Evolutionary conservation across 108 stramenopile species (phyloP).

Genomic region (Bacterosira constricta): DNA sequence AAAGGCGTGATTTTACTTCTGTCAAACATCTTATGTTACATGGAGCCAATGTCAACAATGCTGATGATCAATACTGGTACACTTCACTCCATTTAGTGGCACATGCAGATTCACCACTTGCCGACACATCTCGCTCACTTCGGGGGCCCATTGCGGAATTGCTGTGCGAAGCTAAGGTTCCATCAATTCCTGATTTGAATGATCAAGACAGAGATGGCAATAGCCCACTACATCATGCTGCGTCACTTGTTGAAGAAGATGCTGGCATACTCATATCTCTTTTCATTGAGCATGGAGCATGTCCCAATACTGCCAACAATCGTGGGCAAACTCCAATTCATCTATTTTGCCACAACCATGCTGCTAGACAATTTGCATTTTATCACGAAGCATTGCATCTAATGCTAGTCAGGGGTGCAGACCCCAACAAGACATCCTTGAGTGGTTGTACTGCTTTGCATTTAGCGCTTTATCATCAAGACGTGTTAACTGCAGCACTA

Average conservation of each 20-base stretch:
- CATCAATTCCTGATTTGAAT: constrained; percentile 64
- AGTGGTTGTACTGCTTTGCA: constrained; percentile 88
- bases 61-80: constrained; percentile 79
- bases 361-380: constrained; percentile 55
- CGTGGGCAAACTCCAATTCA: constrained; percentile 84
- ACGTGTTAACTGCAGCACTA: constrained; percentile 70
- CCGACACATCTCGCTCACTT: constrained; percentile 16
- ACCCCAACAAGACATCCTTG: constrained; percentile 72
- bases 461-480: constrained; percentile 76
- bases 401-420: constrained; percentile 73
- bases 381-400: constrained; percentile 72
- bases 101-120: constrained; percentile 19
- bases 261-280: constrained; percentile 65
- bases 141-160: constrained; percentile 56
- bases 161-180: constrained; percentile 47
- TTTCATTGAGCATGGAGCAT: constrained; percentile 75
- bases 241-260: constrained; percentile 69
- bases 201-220: constrained; percentile 88
- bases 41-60: constrained; percentile 70
- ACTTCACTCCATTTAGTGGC: constrained; percentile 81
- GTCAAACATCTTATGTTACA: constrained; percentile 61
- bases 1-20: constrained; percentile 66
- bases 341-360: constrained; percentile 79
- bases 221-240: constrained; percentile 83
- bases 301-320: constrained; percentile 70